phyloP scores from a whole-genome alignment of 2,329 filamentous ascomycete species.

The Leptosphaerulina australis region DNA sequence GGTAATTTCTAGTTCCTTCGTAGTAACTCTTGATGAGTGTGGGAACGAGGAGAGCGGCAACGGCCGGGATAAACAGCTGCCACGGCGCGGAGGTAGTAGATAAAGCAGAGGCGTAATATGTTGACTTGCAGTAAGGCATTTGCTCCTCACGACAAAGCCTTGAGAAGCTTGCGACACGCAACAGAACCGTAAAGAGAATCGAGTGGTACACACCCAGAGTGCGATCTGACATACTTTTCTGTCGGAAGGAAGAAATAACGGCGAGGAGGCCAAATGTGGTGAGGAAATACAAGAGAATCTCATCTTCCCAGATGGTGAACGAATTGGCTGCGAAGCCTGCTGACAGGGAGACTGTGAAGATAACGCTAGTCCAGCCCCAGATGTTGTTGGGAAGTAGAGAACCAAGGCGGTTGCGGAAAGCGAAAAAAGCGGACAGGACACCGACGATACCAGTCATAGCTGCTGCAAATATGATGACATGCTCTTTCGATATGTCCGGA shows the following conservation, averaged over 20 bases:
- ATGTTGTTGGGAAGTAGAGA: conserved; percentile 71
- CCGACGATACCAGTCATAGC: conserved; percentile 50
- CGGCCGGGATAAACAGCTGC: conserved; percentile 82
- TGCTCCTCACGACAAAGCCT: conserved; percentile 96
- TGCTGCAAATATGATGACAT: conserved; percentile 50
- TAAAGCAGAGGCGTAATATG: conserved; percentile 89
- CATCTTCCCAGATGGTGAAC: conserved; percentile 98
- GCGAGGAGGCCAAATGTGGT: conserved; percentile 83
- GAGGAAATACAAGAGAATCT: conserved; percentile 89
- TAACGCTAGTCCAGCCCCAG: conserved; percentile 85
- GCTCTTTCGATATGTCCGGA: conserved; percentile 49
- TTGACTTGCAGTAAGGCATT: conserved; percentile 94
- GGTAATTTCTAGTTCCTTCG: conserved; percentile 80
- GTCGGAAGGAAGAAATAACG: conserved; percentile 74
- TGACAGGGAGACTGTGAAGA: conserved; percentile 87
- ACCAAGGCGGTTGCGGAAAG: conserved; percentile 50
- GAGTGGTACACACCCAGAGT: conserved; percentile 85
- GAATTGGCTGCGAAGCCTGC: conserved; percentile 96
- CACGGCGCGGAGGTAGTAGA: conserved; percentile 92
- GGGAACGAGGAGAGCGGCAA: conserved; percentile 74
- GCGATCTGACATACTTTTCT: conserved; percentile 69
- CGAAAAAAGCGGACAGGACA: conserved; percentile 50
- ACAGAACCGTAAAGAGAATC: conserved; percentile 77
- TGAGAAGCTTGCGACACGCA: conserved; percentile 81
- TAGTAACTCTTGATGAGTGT: conserved; percentile 81